These are phyloP conservation scores for Hanseniaspora lindneri DNA, from an alignment of 805 yeast genomes.

Conservation along the genomic window DNA sequence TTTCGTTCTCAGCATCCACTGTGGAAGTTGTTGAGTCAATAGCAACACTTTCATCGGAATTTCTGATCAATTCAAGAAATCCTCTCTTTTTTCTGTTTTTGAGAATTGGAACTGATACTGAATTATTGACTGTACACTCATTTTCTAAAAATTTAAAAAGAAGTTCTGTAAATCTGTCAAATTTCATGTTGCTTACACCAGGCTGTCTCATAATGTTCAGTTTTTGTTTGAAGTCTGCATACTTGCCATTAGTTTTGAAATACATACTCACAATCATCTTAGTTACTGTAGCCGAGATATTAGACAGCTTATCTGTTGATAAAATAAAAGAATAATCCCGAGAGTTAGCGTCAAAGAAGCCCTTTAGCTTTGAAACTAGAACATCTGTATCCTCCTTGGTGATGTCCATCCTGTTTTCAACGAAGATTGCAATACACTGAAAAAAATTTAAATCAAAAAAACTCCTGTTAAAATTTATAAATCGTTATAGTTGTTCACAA, in stretches of 20 bases:
- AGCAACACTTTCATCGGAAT: not conserved
- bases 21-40: not conserved
- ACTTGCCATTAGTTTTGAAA: not conserved
- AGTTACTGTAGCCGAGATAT: not conserved
- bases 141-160: not conserved
- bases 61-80: not conserved
- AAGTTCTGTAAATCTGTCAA: constrained; percentile 4
- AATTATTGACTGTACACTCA: not conserved
- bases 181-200: constrained; percentile 9
- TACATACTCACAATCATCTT: constrained; percentile 9
- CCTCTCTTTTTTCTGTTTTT: not conserved
- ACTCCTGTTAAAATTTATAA: no score
- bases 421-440: not conserved
- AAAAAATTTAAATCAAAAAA: not conserved
- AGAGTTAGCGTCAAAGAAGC: not conserved
- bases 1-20: not conserved
- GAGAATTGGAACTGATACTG: not conserved
- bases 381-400: not conserved
- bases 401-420: not conserved
- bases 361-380: not conserved
- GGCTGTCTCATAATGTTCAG: not conserved
- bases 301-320: not conserved
- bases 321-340: not conserved
- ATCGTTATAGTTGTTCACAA: no score
- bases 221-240: constrained; percentile 1